Percentiles rank a stretch among this genome's conserved stretches.
Evolutionary conservation across 768 basidiomycete genomes (phyloP).

Genomic region (Paxillus rubicundulus): DNA sequence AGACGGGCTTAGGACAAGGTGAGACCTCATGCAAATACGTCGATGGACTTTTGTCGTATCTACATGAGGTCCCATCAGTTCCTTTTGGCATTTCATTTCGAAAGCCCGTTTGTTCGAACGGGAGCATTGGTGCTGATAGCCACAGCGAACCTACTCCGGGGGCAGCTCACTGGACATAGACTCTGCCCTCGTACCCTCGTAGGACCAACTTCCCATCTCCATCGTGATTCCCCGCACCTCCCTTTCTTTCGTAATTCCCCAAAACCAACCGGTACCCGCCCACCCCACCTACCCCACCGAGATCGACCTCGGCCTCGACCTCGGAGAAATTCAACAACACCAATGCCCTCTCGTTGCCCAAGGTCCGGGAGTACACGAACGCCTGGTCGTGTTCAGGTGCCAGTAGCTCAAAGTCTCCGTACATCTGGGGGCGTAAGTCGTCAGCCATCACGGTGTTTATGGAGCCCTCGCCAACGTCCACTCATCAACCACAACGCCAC

Average conservation of each 20-base stretch:
- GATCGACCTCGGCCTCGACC: slow-evolving; percentile 20
- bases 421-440: slow-evolving; percentile 38
- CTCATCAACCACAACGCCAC: no score
- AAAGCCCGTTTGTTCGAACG: background rate
- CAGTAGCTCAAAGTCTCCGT: slow-evolving; percentile 58
- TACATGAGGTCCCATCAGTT: no score
- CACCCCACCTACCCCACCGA: slow-evolving; percentile 2
- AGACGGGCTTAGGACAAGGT: no score
- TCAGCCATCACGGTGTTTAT: background rate
- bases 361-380: slow-evolving; percentile 51
- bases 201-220: slow-evolving; percentile 8
- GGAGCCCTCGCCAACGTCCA: no score
- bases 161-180: slow-evolving; percentile 15
- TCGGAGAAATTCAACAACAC: slow-evolving; percentile 49
- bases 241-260: slow-evolving; percentile 22
- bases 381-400: slow-evolving; percentile 45
- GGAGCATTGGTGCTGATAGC: background rate
- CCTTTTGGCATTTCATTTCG: background rate
- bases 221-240: background rate
- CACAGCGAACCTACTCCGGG: background rate
- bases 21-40: no score
- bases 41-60: no score
- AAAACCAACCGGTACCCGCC: slow-evolving; percentile 17
- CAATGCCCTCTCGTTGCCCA: slow-evolving; percentile 33
- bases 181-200: slow-evolving; percentile 31